Evolutionary conservation across 1,284 basidiomycete genomes (phyloP).

Genomic region (Ustilago sp.): DNA sequence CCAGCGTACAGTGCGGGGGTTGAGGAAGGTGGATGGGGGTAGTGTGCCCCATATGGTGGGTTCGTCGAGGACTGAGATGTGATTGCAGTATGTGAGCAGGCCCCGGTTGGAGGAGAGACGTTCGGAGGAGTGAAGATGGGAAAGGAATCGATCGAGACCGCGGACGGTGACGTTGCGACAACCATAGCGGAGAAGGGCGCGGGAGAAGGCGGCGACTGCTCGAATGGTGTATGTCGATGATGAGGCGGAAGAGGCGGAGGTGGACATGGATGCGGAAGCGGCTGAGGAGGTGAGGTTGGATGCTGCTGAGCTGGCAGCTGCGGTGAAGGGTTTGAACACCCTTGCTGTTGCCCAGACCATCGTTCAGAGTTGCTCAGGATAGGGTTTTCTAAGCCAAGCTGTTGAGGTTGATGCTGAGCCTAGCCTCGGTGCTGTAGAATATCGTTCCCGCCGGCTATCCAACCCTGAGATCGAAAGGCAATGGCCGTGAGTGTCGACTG

Average conservation of each 20-base stretch:
- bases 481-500: neutral
- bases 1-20: constrained; percentile 77
- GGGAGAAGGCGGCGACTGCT: constrained; percentile 54
- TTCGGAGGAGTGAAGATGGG: constrained; percentile 44
- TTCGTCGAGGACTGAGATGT: constrained; percentile 67
- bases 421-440: too few relatives aligned
- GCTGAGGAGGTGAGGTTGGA: neutral
- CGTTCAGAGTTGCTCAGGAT: neutral
- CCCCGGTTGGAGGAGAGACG: constrained; percentile 48
- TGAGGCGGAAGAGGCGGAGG: constrained; percentile 5
- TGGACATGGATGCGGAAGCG: constrained; percentile 18
- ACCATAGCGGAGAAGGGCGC: constrained; percentile 49
- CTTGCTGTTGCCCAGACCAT: constrained; percentile 36
- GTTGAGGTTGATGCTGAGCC: too few relatives aligned
- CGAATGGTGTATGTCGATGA: constrained; percentile 44
- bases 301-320: constrained; percentile 15
- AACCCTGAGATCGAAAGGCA: neutral
- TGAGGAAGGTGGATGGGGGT: constrained; percentile 39
- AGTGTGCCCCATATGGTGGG: constrained; percentile 62
- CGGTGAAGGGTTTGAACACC: constrained; percentile 27
- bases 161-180: constrained; percentile 57
- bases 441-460: neutral
- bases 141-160: constrained; percentile 57
- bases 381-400: too few relatives aligned
- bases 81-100: constrained; percentile 65